These are phyloP conservation scores for Debaryomyces psychrophilus DNA, from an alignment of 1,139 yeast species.

Conservation along the genomic window DNA sequence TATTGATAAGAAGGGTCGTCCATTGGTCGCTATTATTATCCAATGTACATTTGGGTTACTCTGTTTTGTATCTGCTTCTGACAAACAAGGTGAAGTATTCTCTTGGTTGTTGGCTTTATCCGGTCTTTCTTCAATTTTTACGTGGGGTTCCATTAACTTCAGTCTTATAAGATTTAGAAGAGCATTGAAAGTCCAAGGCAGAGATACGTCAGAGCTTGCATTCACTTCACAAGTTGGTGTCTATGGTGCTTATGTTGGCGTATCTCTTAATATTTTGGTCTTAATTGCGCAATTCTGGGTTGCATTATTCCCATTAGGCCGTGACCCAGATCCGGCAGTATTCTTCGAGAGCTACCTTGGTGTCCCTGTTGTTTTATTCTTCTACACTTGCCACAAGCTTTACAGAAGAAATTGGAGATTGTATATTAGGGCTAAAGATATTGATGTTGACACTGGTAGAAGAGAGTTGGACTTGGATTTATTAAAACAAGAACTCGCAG, in stretches of 20 bases:
- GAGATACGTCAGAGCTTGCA: constrained; percentile 66
- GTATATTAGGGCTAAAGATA: constrained; percentile 50
- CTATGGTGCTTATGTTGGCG: constrained; percentile 69
- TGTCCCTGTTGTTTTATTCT: constrained; percentile 59
- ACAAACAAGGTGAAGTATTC: constrained; percentile 67
- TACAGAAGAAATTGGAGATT: constrained; percentile 57
- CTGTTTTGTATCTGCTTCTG: constrained; percentile 72
- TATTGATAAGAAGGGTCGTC: constrained; percentile 76
- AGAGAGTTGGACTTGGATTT: constrained; percentile 66
- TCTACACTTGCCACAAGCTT: constrained; percentile 59
- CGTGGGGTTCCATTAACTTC: constrained; percentile 79
- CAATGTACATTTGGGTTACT: constrained; percentile 66
- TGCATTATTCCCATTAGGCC: constrained; percentile 69
- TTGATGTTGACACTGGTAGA: constrained; percentile 74
- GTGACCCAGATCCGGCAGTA: constrained; percentile 53
- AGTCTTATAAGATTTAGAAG: constrained; percentile 79
- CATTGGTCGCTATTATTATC: constrained; percentile 63
- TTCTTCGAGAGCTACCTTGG: constrained; percentile 69
- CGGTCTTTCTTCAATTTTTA: constrained; percentile 80
- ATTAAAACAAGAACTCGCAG: constrained; percentile 64
- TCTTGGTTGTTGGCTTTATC: constrained; percentile 83
- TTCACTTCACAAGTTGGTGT: constrained; percentile 71
- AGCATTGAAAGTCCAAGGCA: constrained; percentile 69
- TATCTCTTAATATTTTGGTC: constrained; percentile 61
- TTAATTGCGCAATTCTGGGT: constrained; percentile 82